A percentile compares a stretch with the other conserved stretches of the same genome.
Conservation (phyloP, 1,284 basidiomycete genomes). For the Takashimella koratensis region DNA sequence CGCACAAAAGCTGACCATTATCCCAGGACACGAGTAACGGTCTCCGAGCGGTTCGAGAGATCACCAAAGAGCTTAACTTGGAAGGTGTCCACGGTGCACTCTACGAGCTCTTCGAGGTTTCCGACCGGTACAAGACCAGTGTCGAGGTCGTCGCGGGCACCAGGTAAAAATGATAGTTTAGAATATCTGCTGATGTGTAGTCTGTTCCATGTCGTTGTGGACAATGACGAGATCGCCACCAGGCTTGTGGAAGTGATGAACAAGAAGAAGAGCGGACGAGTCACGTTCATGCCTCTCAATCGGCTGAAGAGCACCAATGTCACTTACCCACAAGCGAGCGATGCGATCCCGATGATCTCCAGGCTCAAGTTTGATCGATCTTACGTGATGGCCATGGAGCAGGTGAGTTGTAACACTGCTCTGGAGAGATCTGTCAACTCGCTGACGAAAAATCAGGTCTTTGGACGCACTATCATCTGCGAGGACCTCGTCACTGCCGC, state of each 20-base stretch:
- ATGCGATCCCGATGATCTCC: constrained; percentile 81
- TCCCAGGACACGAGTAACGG: constrained; percentile 81
- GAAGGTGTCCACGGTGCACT: constrained; percentile 84
- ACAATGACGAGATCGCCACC: constrained; percentile 86
- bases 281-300: constrained; percentile 98
- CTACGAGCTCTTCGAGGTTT: constrained; percentile 88
- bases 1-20: background rate
- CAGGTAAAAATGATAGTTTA: constrained; percentile 55
- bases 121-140: constrained; percentile 89
- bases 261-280: constrained; percentile 83
- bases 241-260: constrained; percentile 88
- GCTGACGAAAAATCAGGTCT: constrained; percentile 65
- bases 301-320: constrained; percentile 74
- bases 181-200: constrained; percentile 50
- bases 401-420: constrained; percentile 47
- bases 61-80: constrained; percentile 68
- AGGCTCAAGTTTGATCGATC: constrained; percentile 74
- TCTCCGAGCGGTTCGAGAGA: constrained; percentile 75
- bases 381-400: constrained; percentile 82
- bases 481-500: constrained; percentile 86
- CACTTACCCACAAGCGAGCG: constrained; percentile 69
- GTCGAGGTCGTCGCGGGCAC: constrained; percentile 93
- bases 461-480: constrained; percentile 95
- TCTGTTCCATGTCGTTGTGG: constrained; percentile 96
- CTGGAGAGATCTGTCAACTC: too few species aligned